Evolutionary conservation across 2,329 filamentous ascomycete genomes (phyloP).

Genomic region (Claviceps arundinis): DNA sequence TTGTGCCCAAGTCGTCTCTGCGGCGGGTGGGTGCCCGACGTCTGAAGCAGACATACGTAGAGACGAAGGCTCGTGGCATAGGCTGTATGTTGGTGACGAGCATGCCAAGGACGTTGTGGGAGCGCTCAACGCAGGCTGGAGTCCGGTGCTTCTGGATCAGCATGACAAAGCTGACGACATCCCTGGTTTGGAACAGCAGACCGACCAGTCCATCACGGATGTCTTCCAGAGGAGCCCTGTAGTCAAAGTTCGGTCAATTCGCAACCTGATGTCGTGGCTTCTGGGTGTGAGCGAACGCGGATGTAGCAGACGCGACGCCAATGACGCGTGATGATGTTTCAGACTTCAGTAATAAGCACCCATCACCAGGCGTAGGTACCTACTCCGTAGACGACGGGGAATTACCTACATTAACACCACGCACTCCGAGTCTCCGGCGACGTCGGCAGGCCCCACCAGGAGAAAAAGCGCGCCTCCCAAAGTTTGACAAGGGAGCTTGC

Average conservation of each 20-base stretch:
- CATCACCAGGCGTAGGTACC: too few relatives aligned
- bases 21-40: constrained; percentile 3
- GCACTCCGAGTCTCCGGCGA: too few relatives aligned
- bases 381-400: too few relatives aligned
- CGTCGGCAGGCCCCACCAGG: too few relatives aligned
- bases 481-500: too few relatives aligned
- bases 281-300: background rate
- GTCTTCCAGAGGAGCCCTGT: constrained; percentile 6
- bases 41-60: constrained; percentile 7
- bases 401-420: too few relatives aligned
- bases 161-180: constrained; percentile 2
- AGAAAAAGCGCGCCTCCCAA: too few relatives aligned
- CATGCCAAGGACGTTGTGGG: constrained; percentile 35
- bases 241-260: constrained; percentile 10
- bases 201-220: constrained; percentile 2
- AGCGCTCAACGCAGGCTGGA: constrained; percentile 19
- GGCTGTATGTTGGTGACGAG: constrained; percentile 42
- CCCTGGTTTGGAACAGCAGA: constrained; percentile 6
- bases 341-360: too few relatives aligned
- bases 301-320: background rate
- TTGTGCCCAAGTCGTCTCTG: constrained; percentile 19
- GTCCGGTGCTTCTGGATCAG: constrained; percentile 11
- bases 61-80: constrained; percentile 19
- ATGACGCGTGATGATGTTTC: too few relatives aligned
- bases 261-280: constrained; percentile 7